phyloP scores from a whole-genome alignment of 2,329 filamentous ascomycete species.

The Claviceps fusiformis region DNA sequence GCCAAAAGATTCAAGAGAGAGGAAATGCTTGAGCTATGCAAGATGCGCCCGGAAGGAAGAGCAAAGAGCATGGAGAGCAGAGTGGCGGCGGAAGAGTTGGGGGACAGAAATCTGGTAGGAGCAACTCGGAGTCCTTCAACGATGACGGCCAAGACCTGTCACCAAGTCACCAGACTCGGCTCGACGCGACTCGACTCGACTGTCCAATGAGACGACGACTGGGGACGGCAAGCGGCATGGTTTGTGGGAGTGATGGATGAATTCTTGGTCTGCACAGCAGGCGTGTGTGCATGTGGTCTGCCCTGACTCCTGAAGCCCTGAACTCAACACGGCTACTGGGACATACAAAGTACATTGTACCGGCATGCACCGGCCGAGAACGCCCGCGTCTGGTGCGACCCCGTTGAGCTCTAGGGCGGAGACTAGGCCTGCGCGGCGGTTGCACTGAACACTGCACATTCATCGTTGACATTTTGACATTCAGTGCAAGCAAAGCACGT shows the following conservation, averaged over 20 bases:
- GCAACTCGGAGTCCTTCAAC: not conserved
- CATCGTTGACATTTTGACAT: no score
- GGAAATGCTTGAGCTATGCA: not conserved
- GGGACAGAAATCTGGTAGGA: not conserved
- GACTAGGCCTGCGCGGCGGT: no score
- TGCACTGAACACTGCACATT: no score
- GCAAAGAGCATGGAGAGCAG: not conserved
- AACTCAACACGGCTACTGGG: no score
- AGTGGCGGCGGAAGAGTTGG: not conserved
- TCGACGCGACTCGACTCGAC: not conserved
- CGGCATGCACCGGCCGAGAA: no score
- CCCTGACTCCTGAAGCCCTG: no score
- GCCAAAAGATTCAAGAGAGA: not conserved
- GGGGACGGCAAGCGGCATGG: conserved; percentile 1
- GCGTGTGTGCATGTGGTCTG: not conserved
- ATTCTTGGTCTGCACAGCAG: not conserved
- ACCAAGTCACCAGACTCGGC: not conserved
- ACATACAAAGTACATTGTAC: no score
- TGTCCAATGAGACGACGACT: not conserved
- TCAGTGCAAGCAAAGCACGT: no score
- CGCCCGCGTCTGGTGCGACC: no score
- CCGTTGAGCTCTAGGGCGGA: no score
- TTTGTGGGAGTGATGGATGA: not conserved
- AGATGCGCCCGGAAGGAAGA: not conserved
- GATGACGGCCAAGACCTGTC: not conserved